A percentile compares a stretch with the other conserved stretches of the same genome.
Evolutionary conservation across 805 yeast species (phyloP).

Genomic region (Ogataea nakhonphanomensis): DNA sequence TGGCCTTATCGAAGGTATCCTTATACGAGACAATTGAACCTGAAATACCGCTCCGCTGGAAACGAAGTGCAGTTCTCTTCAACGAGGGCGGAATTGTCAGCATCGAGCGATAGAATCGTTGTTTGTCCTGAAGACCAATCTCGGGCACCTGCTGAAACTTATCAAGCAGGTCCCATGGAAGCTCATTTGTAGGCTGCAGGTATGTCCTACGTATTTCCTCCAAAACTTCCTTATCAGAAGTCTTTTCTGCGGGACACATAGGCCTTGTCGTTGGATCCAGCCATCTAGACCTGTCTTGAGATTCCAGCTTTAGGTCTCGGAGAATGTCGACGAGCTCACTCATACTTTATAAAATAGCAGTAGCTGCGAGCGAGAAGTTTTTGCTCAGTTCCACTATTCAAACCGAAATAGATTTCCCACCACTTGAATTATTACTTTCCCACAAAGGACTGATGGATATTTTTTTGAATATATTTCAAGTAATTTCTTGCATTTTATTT

Average conservation of each 20-base stretch:
- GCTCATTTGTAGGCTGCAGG: conserved; percentile 57
- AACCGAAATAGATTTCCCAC: too few species aligned
- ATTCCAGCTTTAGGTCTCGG: conserved; percentile 3
- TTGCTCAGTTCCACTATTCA: too few species aligned
- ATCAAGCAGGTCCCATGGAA: conserved; percentile 72
- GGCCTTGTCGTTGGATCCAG: conserved; percentile 21
- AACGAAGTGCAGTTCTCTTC: conserved; percentile 61
- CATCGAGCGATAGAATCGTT: conserved; percentile 43
- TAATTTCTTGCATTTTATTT: background rate
- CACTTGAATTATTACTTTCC: too few species aligned
- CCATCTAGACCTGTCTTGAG: conserved; percentile 7
- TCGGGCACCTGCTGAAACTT: conserved; percentile 57
- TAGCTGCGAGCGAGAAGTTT: too few species aligned
- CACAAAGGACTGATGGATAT: background rate
- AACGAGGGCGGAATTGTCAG: conserved; percentile 57
- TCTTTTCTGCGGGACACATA: conserved; percentile 3
- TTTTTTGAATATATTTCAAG: background rate
- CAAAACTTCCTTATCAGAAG: conserved; percentile 13
- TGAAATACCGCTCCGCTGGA: conserved; percentile 69
- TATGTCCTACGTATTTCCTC: conserved; percentile 38
- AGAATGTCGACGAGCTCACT: conserved; percentile 8
- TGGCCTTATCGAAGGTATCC: conserved; percentile 37
- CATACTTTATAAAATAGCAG: background rate
- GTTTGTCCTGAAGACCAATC: conserved; percentile 22
- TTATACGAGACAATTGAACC: conserved; percentile 10